Conservation (phyloP, 768 basidiomycete genomes). For the Agaricus bisporus region DNA sequence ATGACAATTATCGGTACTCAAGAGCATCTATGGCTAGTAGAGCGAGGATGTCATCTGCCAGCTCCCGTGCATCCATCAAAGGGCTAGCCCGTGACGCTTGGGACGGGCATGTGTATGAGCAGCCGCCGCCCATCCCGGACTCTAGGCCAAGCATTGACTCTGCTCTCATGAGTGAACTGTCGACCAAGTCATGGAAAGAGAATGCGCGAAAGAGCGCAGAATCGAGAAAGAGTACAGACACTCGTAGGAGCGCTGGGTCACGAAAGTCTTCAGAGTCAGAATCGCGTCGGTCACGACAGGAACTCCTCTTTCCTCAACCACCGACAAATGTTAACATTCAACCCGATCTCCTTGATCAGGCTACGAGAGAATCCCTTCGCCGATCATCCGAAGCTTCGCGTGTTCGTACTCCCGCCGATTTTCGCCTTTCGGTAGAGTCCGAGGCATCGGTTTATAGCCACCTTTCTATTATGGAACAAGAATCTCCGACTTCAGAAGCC, state of each 20-base stretch:
- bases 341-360: constrained; percentile 1
- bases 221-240: constrained; percentile 4
- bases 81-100: not conserved
- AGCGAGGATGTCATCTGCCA: constrained; percentile 5
- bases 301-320: constrained; percentile 4
- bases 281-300: constrained; percentile 3
- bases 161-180: not conserved
- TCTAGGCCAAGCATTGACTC: constrained; percentile 17
- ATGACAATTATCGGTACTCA: constrained; percentile 76
- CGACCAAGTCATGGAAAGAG: constrained; percentile 1
- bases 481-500: constrained; percentile 1
- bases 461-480: constrained; percentile 14
- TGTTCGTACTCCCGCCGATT: constrained; percentile 1
- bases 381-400: constrained; percentile 6
- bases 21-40: constrained; percentile 45
- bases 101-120: constrained; percentile 5
- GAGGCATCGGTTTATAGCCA: constrained; percentile 30
- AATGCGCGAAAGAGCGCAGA: constrained; percentile 7
- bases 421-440: constrained; percentile 19
- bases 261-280: constrained; percentile 4
- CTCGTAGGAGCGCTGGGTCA: constrained; percentile 1
- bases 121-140: constrained; percentile 17
- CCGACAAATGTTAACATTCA: constrained; percentile 5
- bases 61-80: not conserved
- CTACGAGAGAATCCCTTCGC: constrained; percentile 3